Evolutionary conservation across 2,329 filamentous ascomycete species (phyloP), one percentile per base, ranked within the genome.

Genomic region (Fusarium agapanthi): DNA sequence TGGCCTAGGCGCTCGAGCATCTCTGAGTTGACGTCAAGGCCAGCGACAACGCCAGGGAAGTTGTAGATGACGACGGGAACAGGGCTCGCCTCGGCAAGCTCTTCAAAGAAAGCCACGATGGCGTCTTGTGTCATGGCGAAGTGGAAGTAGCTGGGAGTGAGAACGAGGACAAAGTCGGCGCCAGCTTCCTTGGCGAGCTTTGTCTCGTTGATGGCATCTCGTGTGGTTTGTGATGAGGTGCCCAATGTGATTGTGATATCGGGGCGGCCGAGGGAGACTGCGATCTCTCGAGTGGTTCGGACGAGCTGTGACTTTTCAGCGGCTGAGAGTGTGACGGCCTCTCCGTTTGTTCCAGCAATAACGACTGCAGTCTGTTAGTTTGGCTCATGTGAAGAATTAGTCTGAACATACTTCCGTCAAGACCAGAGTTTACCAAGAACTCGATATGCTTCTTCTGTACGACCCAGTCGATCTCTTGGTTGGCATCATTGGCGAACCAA

Each of bases 71-170:
- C 81, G 30, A 93, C 83, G 0, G 91, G 91, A 3, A 93, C 78
- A 0, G 88, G 86, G 24, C 86, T 89, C 4, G 85, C 86, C 55
- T 86, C 84, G 5, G 91, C 91, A 7, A 80, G 69, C 70, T 90
- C 88, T 48, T 84, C 82, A 81, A 93, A 93, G 81, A 91, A 92
- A 28, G 86, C 84, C 56, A 88, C 83, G 35, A 93, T 85, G 5
- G 88, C 87, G 20, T 88, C 87, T 62, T 86, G 84, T 50, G 83
- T 87, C 80, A 92, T 90, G 48, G 91, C 84, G 35, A 88, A 84
- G 79, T 91, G 89, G 81, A 93, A 94, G 82, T 93, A 93, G 74
- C 88, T 89, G n/a, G 92, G 91, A 15, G 91, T 90, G 13, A 93
- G 86, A 1, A 93, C 87, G 40, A 94, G 85, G 4, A 88, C 90